Evolutionary conservation across 2,329 filamentous ascomycete species (phyloP).

Genomic region (Colletotrichum eremochloae): DNA sequence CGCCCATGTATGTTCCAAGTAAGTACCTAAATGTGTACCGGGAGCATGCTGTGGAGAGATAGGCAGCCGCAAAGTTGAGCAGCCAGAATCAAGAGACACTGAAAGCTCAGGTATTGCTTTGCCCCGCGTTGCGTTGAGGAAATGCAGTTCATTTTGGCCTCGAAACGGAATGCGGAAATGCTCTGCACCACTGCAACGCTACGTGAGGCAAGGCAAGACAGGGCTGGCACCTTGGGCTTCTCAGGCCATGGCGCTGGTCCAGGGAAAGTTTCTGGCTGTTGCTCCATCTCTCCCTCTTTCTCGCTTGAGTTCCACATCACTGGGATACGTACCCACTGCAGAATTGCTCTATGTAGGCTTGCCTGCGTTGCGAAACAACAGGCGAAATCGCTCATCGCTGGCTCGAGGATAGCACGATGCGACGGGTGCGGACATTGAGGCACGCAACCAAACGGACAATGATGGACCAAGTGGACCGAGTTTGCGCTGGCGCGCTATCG

Average conservation of each 20-base stretch:
- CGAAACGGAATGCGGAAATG: slow-evolving; percentile 2
- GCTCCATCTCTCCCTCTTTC: background rate
- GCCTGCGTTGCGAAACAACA: background rate
- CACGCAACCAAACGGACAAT: slow-evolving; percentile 26
- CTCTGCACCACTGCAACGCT: slow-evolving; percentile 16
- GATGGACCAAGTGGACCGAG: slow-evolving; percentile 18
- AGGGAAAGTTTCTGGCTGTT: background rate
- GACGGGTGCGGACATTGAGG: slow-evolving; percentile 7
- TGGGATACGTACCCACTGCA: background rate
- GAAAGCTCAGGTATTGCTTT: slow-evolving; percentile 13
- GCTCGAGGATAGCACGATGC: background rate
- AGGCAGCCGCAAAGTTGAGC: slow-evolving; percentile 1
- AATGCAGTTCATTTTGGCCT: background rate
- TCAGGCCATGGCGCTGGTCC: background rate
- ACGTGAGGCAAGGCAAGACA: slow-evolving; percentile 13
- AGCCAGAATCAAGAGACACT: slow-evolving; percentile 10
- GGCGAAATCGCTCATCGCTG: background rate
- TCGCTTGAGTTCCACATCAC: background rate
- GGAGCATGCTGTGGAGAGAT: slow-evolving; percentile 22
- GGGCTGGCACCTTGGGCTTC: background rate
- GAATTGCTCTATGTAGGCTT: background rate
- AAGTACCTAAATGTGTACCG: slow-evolving; percentile 11
- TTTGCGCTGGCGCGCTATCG: background rate
- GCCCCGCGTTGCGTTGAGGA: slow-evolving; percentile 1
- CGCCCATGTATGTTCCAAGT: background rate